Percentiles rank a stretch among this genome's conserved stretches.
These are phyloP conservation scores for Scleromitrula shiraiana DNA, from an alignment of 2,329 filamentous ascomycete species.

Conservation along the genomic window DNA sequence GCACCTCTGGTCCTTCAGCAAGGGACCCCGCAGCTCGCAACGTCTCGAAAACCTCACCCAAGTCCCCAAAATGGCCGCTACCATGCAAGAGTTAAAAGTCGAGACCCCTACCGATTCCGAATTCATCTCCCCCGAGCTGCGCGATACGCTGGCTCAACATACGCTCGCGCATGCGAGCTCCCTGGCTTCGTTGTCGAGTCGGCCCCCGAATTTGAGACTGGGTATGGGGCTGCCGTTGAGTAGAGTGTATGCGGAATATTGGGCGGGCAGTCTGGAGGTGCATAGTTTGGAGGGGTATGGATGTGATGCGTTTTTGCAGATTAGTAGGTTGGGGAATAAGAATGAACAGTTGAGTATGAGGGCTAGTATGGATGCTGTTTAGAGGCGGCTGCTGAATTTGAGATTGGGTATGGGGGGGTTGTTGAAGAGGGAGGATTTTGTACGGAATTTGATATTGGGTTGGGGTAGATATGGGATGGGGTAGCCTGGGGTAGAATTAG, in stretches of 20 bases:
- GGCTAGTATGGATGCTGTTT: constrained; percentile 68
- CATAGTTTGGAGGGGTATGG: constrained; percentile 95
- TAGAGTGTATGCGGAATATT: constrained; percentile 93
- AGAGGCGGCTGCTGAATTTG: constrained; percentile 1
- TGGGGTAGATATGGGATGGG: no score
- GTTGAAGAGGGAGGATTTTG: no score
- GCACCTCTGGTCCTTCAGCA: constrained; percentile 94
- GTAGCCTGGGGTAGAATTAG: no score
- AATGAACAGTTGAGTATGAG: constrained; percentile 84
- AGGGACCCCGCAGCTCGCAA: constrained; percentile 71
- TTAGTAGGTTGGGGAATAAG: constrained; percentile 94
- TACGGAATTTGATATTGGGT: background rate
- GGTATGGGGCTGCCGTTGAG: constrained; percentile 93
- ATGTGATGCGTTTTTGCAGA: constrained; percentile 91
- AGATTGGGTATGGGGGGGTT: background rate
- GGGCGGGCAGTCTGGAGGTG: constrained; percentile 85
- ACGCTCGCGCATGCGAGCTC: constrained; percentile 38
- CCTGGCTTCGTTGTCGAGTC: constrained; percentile 68
- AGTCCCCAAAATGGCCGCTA: constrained; percentile 88
- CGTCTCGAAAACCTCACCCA: constrained; percentile 77
- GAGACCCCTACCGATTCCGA: constrained; percentile 35
- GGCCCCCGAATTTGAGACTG: constrained; percentile 77
- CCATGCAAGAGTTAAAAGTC: constrained; percentile 73
- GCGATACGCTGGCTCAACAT: background rate
- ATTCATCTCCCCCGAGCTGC: background rate